Evolutionary conservation across 2,329 filamentous ascomycete species (phyloP), one percentile per base, ranked within the genome.

Genomic region (Blastomyces percursus): DNA sequence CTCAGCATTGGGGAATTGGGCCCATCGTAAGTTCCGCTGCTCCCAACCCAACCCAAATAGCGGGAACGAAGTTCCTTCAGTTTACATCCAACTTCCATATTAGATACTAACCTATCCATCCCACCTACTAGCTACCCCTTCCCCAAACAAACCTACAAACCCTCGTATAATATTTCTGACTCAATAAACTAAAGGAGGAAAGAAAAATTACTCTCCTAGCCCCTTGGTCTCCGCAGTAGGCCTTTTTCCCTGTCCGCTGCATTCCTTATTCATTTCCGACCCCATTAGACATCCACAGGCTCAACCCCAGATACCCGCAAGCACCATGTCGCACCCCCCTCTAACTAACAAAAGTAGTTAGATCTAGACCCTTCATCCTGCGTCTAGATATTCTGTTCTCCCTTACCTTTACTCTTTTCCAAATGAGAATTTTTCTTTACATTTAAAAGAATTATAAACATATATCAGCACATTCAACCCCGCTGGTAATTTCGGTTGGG

Each of bases 1-100:
- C 82, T 96, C 72, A 94, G 91, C 82, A 93, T 99, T 76, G 87
- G 93, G 80, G 92, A 97, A 80, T 82, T 96, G 70, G 94, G 94
- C 71, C 92, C 93, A 78, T 94, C 91, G 88, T 97, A 88, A 83
- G 89, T 89, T 63, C 67, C 5, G 12, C 51, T n/a, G 48, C 27
- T n/a, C 51, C 51, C 2, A 32, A 21, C 35, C n/a, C 27, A 30
- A 30, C 27, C 54, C 19, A 3, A 16, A 24, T 2, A 35, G 2
- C 2, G 30, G 40, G 11, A 3, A 27, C 48, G 11, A 21, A 16
- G 11, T 50, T 50, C 2, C 48, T 27, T 12, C 21, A 32, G n/a
- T 46, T 32, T n/a, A 40, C 11, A 19, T 4, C 5, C 19, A 14
- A 44, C 19, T 40, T 32, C 38, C 35, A 54, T 38, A 21, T 21